Conservation (phyloP, 2,329 filamentous ascomycete species). For the Xylaria polymorpha region DNA sequence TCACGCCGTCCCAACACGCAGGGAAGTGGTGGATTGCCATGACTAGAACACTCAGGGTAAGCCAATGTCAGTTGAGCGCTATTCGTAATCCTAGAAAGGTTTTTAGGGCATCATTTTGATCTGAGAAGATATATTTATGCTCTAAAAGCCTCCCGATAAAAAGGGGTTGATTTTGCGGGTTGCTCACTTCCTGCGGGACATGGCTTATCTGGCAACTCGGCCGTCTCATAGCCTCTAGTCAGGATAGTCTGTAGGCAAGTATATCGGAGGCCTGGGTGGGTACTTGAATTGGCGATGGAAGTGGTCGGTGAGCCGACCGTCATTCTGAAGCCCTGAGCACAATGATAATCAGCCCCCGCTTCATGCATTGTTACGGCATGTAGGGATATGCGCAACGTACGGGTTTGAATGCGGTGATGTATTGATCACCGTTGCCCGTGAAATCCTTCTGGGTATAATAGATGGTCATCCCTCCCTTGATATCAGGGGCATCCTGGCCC, state of each 20-base stretch:
- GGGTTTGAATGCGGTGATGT: constrained; percentile 59
- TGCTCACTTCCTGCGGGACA: constrained; percentile 52
- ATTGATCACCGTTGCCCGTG: constrained; percentile 47
- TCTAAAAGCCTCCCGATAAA: not conserved
- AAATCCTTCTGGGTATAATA: constrained; percentile 50
- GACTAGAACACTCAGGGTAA: constrained; percentile 36
- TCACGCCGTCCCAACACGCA: constrained; percentile 59
- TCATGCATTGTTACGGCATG: not conserved
- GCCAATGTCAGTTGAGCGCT: not conserved
- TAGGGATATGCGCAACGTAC: constrained; percentile 41
- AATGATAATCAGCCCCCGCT: constrained; percentile 8
- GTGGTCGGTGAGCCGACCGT: constrained; percentile 52
- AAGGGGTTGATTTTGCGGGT: no score
- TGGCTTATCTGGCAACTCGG: constrained; percentile 53
- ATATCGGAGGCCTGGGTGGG: constrained; percentile 44
- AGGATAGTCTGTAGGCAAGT: constrained; percentile 55
- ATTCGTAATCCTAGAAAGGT: not conserved
- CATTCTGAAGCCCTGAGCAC: constrained; percentile 57
- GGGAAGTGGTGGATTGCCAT: constrained; percentile 58
- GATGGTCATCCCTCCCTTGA: constrained; percentile 50
- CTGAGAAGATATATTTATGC: not conserved
- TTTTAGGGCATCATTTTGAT: not conserved
- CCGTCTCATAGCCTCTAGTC: constrained; percentile 55
- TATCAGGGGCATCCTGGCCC: constrained; percentile 43
- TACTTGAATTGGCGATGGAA: constrained; percentile 51